Evolutionary conservation across 192 early-diverging fungal genomes (phyloP).

Genomic region (Podila epicladia): DNA sequence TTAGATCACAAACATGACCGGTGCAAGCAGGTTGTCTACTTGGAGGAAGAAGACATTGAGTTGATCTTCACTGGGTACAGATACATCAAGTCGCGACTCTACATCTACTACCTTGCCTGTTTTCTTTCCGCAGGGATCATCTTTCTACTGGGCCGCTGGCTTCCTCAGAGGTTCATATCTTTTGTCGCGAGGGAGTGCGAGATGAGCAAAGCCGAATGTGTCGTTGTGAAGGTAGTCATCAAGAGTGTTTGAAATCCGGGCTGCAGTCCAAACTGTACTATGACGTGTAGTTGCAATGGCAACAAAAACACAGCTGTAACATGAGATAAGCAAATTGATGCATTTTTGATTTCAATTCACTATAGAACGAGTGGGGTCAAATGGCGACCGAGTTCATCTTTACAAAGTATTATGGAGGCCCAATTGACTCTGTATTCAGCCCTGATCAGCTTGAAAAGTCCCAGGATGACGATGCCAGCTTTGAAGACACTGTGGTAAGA

Average conservation of each 20-base stretch:
- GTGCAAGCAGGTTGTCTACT: constrained; percentile 55
- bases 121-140: constrained; percentile 75
- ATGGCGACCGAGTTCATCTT: constrained; percentile 60
- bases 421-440: constrained; percentile 75
- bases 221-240: constrained; percentile 66
- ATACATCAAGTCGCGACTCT: constrained; percentile 54
- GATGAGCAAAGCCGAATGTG: constrained; percentile 79
- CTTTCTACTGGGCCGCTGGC: constrained; percentile 87
- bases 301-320: too few species aligned
- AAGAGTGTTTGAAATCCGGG: background rate
- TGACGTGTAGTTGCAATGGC: too few species aligned
- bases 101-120: constrained; percentile 73
- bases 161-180: constrained; percentile 77
- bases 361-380: constrained; percentile 75
- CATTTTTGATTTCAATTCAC: background rate
- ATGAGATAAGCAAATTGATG: too few species aligned
- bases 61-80: constrained; percentile 73
- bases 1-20: constrained; percentile 35
- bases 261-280: background rate
- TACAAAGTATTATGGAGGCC: constrained; percentile 70
- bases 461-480: constrained; percentile 30
- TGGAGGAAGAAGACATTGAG: constrained; percentile 79
- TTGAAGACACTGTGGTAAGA: constrained; percentile 55
- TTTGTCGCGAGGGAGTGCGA: constrained; percentile 71
- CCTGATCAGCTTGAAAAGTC: constrained; percentile 54